Percentiles rank a stretch among this genome's conserved stretches.
Evolutionary conservation across 2,329 filamentous ascomycete genomes (phyloP).

Genomic region (Amauroascus niger): DNA sequence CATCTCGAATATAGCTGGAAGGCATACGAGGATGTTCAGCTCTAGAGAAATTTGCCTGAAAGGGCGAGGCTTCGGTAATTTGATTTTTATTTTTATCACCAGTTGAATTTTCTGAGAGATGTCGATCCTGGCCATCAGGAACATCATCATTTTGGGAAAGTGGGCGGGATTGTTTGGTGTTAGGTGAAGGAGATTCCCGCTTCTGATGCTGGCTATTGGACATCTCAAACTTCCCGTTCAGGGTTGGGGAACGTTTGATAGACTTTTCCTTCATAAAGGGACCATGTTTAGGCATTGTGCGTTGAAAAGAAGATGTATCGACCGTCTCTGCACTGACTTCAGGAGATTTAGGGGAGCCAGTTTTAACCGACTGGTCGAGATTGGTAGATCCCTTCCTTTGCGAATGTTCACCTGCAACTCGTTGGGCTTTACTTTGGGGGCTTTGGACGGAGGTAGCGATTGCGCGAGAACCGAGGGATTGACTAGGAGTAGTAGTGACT

Average conservation of each 20-base stretch:
- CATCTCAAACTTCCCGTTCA: background rate
- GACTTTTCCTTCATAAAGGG: background rate
- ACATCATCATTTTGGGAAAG: background rate
- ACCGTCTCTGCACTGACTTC: background rate
- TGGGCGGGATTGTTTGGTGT: background rate
- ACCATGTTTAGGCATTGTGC: background rate
- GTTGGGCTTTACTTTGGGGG: background rate
- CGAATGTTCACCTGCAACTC: background rate
- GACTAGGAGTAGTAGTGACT: background rate
- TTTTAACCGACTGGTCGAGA: background rate
- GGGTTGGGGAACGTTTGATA: background rate
- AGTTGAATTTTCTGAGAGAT: too few relatives aligned
- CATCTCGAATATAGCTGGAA: conserved; percentile 16
- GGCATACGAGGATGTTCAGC: conserved; percentile 3
- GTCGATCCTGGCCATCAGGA: background rate
- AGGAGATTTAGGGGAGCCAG: background rate
- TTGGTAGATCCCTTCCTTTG: background rate
- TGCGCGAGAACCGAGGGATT: conserved; percentile 6
- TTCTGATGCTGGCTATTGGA: background rate
- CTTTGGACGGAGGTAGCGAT: background rate
- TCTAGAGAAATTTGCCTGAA: background rate
- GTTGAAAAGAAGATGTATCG: background rate
- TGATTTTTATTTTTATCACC: background rate
- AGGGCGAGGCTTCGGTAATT: background rate
- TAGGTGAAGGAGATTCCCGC: background rate